These are phyloP conservation scores for Corrigiola litoralis DNA, from an alignment of 179 eudicot genomes.

Conservation along the genomic window DNA sequence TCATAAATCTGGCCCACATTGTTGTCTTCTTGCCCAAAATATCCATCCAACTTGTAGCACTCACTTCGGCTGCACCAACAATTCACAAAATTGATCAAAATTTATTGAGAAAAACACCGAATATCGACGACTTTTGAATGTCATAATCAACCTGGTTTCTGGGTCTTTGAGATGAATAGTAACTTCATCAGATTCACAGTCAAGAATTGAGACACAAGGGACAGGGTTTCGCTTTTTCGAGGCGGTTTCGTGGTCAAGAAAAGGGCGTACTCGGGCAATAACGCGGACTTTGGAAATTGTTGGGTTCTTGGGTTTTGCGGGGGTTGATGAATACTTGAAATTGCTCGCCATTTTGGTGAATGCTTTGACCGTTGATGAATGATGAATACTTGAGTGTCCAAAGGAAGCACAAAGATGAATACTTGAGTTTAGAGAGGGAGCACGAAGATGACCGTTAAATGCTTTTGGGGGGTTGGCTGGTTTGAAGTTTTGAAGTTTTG, in stretches of 20 bases:
- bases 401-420: neutral
- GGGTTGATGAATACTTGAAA: slow-evolving; percentile 20
- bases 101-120: neutral
- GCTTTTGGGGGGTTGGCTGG: too few species aligned
- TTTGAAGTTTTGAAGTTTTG: too few species aligned
- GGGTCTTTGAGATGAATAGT: slow-evolving; percentile 74
- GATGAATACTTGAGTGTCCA: too few species aligned
- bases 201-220: slow-evolving; percentile 49
- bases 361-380: too few species aligned
- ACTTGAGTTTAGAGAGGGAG: too few species aligned
- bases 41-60: slow-evolving; percentile 71
- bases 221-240: slow-evolving; percentile 22
- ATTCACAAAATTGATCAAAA: neutral
- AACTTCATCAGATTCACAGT: slow-evolving; percentile 39
- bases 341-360: slow-evolving; percentile 11
- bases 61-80: slow-evolving; percentile 73
- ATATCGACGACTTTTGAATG: neutral
- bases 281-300: slow-evolving; percentile 62
- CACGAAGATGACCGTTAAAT: too few species aligned
- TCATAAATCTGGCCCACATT: slow-evolving; percentile 51
- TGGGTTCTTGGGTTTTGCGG: slow-evolving; percentile 23
- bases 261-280: slow-evolving; percentile 68
- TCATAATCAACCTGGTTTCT: slow-evolving; percentile 41
- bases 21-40: slow-evolving; percentile 58
- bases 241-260: slow-evolving; percentile 49